phyloP scores from a whole-genome alignment of 331 rosid species.

The Rhamnella rubrinervis region DNA sequence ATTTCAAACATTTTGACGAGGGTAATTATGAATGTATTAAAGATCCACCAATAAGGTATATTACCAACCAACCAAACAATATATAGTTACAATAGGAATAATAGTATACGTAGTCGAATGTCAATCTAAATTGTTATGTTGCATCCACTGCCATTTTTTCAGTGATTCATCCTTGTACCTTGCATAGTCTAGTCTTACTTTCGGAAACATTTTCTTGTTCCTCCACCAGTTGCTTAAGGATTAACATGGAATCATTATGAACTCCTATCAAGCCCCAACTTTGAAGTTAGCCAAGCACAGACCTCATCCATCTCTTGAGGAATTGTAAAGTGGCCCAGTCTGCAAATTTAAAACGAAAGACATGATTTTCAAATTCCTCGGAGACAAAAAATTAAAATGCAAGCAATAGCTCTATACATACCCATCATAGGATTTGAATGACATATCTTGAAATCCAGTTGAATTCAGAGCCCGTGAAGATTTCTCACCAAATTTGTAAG shows the following conservation, averaged over 20 bases:
- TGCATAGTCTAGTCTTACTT: conserved; percentile 1
- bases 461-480: conserved; percentile 57
- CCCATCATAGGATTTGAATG: conserved; percentile 73
- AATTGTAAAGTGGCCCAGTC: conserved; percentile 91
- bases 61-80: conserved; percentile 25
- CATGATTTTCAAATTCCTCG: background rate
- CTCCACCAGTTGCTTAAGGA: background rate
- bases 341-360: conserved; percentile 28
- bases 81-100: conserved; percentile 7
- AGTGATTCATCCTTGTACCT: conserved; percentile 3
- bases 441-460: conserved; percentile 66
- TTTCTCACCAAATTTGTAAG: conserved; percentile 78
- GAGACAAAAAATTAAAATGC: background rate
- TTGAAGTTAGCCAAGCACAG: conserved; percentile 74
- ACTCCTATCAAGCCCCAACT: conserved; percentile 70
- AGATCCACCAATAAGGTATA: conserved; percentile 12
- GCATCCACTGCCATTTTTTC: background rate
- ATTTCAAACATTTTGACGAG: conserved; percentile 5
- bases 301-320: conserved; percentile 95
- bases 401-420: conserved; percentile 26
- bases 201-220: conserved; percentile 16
- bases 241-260: conserved; percentile 21
- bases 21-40: conserved; percentile 9
- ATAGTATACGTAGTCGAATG: background rate
- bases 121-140: background rate